Base-by-base conservation (phyloP, 1,284 basidiomycete genomes). In the Puccinia polysora region DNA sequence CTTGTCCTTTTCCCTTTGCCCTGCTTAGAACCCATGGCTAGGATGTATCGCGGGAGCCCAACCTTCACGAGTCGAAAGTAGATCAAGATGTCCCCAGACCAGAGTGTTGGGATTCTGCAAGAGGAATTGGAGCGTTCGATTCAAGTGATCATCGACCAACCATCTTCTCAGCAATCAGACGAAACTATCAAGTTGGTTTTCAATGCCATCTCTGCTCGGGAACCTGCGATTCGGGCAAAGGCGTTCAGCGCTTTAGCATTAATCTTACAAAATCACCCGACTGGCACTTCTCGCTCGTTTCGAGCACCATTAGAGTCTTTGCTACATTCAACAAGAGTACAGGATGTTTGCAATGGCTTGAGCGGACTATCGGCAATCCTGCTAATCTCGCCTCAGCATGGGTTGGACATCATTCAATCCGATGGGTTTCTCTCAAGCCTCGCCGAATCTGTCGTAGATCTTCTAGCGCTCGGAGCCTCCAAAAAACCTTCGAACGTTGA, bases 401-500 rank as follows among this genome's bases (percentile, higher is more conserved):
- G 38, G 32, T 43, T 63, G 8, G 59, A 12, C 6, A 63, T 63
- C 2, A 43, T 63, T 30, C 40, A 43, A 4, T 47, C 43, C 15
- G 59, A 63, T 47, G 59, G 59, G n/a, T 63, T 63, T 28, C 40
- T 63, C n/a, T 7, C 59, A 6, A 4, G 43, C 20, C 59, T 63
- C 45, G 59, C 59, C 1, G 59, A 63, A 49, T 63, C 59, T 2
- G 59, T 63, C 14, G 30, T 63, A 14, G 59, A 63, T 49, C 23
- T 63, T 6, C 43, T 63, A 30, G 59, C 40, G 18, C 59, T 63
- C 23, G 59, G 18, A 12, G 18, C 40, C 7, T 30, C 36, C 4
- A 60, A 60, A 60, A 60, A 15, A 7, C n/a, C 28, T 18, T 60
- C 36, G n/a, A 60, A 60, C n/a, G 58, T 38, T 30, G 59, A 63